Base-by-base conservation (phyloP, 768 basidiomycete genomes). In the Tremella mesenterica region DNA sequence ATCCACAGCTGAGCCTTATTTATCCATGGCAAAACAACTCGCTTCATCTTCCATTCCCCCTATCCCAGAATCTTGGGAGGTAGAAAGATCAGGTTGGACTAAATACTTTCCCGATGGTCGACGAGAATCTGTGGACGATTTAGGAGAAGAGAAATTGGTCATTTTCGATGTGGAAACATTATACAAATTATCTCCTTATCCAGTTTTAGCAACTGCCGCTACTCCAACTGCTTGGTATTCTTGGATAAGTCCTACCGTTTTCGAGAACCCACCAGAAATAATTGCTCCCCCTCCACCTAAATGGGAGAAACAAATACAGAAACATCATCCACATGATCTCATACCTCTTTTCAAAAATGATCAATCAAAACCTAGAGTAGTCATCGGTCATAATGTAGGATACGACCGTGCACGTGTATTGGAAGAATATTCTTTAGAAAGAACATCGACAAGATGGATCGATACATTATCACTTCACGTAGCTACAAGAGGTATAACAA, bases 391-490 rank as follows among this genome's bases (percentile, higher is more conserved):
- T 73, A 95, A 95, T 65, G 84, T 97, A 38, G 86, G 90, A 0
- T 97, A 90, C 71, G 95, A 99, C 72, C 81, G 92, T 16, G 84
- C 81, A 14, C 80, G 92, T 10, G 76, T 93, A 29, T 69, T 73
- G 27, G 86, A 93, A 57, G 95, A 99, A 71, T 97, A 97, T 69
- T 75, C 75, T 58, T 68, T 93, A 5, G 62, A 75, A 1, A 78
- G 79, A 0, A 85, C 85, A 0, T 74, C 79, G 47, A 90, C 80
- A 29, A 82, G 92, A 5, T 99, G 86, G 69, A 73, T 96, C 45
- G 93, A 97, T 70, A 99, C 93, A 0, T 88, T 99, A 82, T 82
- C 90, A 1, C 77, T 99, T 5, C 93, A 99, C 69, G 85, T 91
- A 47, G 89, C 95, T 8, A 85, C 90, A 9, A 86, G 85, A 56